These are phyloP conservation scores for Amesomyces nigricolor DNA, from an alignment of 2,329 filamentous ascomycete species.

Conservation along the genomic window DNA sequence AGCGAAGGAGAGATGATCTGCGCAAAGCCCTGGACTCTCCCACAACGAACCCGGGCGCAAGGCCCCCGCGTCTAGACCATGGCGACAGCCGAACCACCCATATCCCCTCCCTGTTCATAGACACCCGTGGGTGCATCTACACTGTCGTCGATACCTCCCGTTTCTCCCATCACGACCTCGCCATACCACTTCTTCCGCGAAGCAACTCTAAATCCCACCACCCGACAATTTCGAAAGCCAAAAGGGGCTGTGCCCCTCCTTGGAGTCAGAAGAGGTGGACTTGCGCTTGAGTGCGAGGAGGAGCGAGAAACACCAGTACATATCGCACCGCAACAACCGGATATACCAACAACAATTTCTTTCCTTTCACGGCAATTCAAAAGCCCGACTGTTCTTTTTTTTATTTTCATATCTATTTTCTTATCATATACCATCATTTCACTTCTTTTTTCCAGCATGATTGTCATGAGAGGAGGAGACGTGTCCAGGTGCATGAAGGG, in stretches of 20 bases:
- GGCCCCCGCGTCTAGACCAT: slow-evolving; percentile 26
- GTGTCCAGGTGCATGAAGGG: neutral
- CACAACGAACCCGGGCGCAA: slow-evolving; percentile 41
- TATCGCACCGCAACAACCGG: slow-evolving; percentile 6
- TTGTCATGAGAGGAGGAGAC: neutral
- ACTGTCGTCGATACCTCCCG: neutral
- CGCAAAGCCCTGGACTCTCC: slow-evolving; percentile 64
- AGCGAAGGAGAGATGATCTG: slow-evolving; percentile 86
- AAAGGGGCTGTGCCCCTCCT: too few species aligned
- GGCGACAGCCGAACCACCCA: neutral
- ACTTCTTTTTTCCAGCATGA: slow-evolving; percentile 7
- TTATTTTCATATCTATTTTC: neutral
- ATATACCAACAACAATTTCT: slow-evolving; percentile 1
- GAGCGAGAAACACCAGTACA: slow-evolving; percentile 10
- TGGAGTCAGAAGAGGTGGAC: neutral
- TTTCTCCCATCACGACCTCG: slow-evolving; percentile 3
- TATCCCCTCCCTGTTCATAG: slow-evolving; percentile 6
- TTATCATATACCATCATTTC: slow-evolving; percentile 4
- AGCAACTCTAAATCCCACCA: neutral
- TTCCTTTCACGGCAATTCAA: neutral
- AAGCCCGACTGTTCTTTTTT: slow-evolving; percentile 4
- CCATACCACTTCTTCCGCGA: too few species aligned
- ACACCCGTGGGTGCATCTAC: slow-evolving; percentile 2
- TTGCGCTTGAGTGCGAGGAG: neutral
- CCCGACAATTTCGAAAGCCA: neutral